Evolutionary conservation across 2,329 filamentous ascomycete species (phyloP).

Genomic region (Epichloe typhina): DNA sequence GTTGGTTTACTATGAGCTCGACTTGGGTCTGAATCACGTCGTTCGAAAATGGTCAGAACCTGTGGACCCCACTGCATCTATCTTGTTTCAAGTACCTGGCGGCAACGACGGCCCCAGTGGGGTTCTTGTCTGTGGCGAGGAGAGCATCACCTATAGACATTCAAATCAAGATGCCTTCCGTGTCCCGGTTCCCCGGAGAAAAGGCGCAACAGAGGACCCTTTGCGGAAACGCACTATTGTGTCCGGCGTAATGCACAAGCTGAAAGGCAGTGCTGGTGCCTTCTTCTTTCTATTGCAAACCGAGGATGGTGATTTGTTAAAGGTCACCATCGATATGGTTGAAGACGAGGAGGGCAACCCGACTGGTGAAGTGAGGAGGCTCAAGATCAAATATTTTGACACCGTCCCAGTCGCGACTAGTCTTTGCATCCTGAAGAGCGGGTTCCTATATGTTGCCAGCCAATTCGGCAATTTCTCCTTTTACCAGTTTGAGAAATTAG

Average conservation of each 20-base stretch:
- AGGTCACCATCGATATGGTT: conserved; percentile 83
- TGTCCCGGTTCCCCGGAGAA: conserved; percentile 75
- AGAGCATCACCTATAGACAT: conserved; percentile 93
- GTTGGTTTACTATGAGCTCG: conserved; percentile 93
- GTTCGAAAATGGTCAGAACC: conserved; percentile 92
- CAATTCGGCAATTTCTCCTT: conserved; percentile 90
- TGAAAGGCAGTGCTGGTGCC: conserved; percentile 66
- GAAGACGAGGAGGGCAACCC: conserved; percentile 66
- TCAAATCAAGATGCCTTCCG: conserved; percentile 85
- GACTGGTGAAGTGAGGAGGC: conserved; percentile 65
- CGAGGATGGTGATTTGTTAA: conserved; percentile 97
- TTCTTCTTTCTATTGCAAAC: conserved; percentile 97
- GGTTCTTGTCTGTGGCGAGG: conserved; percentile 86
- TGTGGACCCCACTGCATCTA: conserved; percentile 77
- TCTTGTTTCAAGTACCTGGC: conserved; percentile 90
- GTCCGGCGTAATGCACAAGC: conserved; percentile 91
- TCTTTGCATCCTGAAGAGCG: conserved; percentile 87
- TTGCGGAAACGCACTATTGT: conserved; percentile 79
- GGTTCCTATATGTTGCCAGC: conserved; percentile 83
- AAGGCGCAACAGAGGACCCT: conserved; percentile 82
- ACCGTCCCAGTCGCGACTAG: conserved; percentile 81
- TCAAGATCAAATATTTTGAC: conserved; percentile 97
- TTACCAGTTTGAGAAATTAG: conserved; percentile 94
- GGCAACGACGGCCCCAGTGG: conserved; percentile 89
- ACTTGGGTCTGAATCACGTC: conserved; percentile 92